phyloP scores from a whole-genome alignment of 345 rosid species.

The Eucalyptus paniculata region DNA sequence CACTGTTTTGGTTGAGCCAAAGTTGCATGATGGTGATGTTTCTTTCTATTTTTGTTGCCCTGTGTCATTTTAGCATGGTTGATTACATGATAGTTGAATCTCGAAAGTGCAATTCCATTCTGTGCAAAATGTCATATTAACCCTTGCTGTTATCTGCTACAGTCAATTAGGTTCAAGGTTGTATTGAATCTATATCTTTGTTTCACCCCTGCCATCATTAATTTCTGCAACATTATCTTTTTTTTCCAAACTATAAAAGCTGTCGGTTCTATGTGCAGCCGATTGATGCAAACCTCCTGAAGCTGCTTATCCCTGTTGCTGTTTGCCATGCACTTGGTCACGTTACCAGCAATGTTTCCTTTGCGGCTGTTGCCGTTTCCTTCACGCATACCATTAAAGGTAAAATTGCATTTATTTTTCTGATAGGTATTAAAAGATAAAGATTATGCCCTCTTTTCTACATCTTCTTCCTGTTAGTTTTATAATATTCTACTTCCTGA shows the following conservation, averaged over 20 bases:
- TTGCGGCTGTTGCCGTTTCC: constrained; percentile 98
- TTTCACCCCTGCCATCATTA: neutral
- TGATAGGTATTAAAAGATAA: neutral
- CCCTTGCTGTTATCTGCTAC: neutral
- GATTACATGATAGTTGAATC: neutral
- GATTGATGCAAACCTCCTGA: constrained; percentile 60
- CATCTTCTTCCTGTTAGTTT: neutral
- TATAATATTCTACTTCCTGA: neutral
- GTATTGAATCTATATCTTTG: neutral
- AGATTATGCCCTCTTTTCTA: neutral
- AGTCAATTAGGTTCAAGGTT: neutral
- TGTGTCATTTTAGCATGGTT: neutral
- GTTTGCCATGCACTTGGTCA: constrained; percentile 93
- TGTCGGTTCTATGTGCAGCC: constrained; percentile 34
- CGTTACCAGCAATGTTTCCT: constrained; percentile 86
- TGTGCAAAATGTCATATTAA: neutral
- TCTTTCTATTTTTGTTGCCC: neutral
- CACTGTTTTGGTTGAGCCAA: neutral
- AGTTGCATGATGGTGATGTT: neutral
- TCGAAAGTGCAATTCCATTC: neutral
- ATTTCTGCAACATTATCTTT: neutral
- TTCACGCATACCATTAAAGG: constrained; percentile 97
- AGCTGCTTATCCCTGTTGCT: constrained; percentile 84
- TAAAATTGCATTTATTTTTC: neutral
- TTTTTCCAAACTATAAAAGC: neutral